These are phyloP conservation scores for Bryoglossum gracile DNA, from an alignment of 495 filamentous ascomycete genomes.

Conservation along the genomic window DNA sequence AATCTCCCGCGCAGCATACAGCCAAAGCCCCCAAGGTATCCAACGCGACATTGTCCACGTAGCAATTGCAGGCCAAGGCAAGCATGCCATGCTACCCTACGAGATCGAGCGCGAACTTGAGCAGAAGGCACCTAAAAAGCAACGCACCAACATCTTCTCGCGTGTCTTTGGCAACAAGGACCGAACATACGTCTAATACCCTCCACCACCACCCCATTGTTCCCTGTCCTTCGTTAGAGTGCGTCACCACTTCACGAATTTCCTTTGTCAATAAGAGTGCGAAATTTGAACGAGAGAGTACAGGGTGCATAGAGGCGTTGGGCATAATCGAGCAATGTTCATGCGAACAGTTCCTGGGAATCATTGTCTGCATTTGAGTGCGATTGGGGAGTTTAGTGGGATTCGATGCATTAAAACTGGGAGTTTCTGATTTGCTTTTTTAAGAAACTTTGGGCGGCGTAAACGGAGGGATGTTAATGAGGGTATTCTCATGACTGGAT, in stretches of 20 bases:
- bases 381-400: no score
- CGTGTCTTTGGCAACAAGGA: conserved; percentile 12
- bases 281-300: not conserved
- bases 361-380: no score
- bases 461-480: no score
- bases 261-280: conserved; percentile 2
- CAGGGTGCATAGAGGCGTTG: not conserved
- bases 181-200: conserved; percentile 3
- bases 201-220: not conserved
- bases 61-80: conserved; percentile 1
- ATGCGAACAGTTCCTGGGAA: not conserved
- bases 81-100: conserved; percentile 23
- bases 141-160: conserved; percentile 17
- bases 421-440: no score
- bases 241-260: not conserved
- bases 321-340: not conserved
- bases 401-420: no score
- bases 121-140: conserved; percentile 20
- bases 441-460: no score
- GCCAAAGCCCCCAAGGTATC: not conserved
- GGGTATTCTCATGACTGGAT: no score
- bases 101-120: conserved; percentile 23
- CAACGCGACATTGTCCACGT: conserved; percentile 16
- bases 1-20: not conserved
- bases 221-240: not conserved